Evolutionary conservation across 345 rosid genomes (phyloP), one percentile per base, ranked within the genome.

Genomic region (Trapa bicornis): DNA sequence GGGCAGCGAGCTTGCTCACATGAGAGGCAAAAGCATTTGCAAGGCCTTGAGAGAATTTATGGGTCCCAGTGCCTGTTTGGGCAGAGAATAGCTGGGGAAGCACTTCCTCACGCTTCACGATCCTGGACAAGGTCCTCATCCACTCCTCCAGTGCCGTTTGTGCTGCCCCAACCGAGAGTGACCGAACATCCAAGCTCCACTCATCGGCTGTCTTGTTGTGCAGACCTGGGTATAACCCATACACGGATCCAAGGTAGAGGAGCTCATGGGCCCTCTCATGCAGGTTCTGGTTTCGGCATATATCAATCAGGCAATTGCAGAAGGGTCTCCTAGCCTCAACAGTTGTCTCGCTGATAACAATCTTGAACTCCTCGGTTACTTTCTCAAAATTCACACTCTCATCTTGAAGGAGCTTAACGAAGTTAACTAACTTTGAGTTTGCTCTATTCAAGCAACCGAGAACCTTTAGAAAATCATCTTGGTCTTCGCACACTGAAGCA

Each of bases 61-160:
- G 96, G 42, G 92, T 86, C 75, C 98, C 97, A 0, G 89, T 52
- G 64, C 97, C 96, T 0, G 96, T 90, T 73, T 87, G 86, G 22
- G 97, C 98, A 6, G 77, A 79, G 71, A 93, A 86, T 32, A 85
- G 6, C 82, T 83, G 81, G 0, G 98, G 97, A 74, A 93, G 82
- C 39, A 65, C 87, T 80, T 88, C 92, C 65, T 87, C 78, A 4
- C 81, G 87, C 67, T 32, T 74, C n/a, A 85, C 83, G 7, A 83
- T 80, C 67, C 80, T 85, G 8, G 82, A 81, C 69, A 87, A 70
- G 35, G 94, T 86, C 61, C 79, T 83, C 83, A 93, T 81, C 98
- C 97, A 93, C 65, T 90, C 96, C 80, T 93, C 96, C 0, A 90
- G 83, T 1, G 98, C 97, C 0, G 98, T 88, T 41, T 83, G 83